Evolutionary conservation across 495 filamentous ascomycete genomes (phyloP).

Genomic region (Xylaria longipes): DNA sequence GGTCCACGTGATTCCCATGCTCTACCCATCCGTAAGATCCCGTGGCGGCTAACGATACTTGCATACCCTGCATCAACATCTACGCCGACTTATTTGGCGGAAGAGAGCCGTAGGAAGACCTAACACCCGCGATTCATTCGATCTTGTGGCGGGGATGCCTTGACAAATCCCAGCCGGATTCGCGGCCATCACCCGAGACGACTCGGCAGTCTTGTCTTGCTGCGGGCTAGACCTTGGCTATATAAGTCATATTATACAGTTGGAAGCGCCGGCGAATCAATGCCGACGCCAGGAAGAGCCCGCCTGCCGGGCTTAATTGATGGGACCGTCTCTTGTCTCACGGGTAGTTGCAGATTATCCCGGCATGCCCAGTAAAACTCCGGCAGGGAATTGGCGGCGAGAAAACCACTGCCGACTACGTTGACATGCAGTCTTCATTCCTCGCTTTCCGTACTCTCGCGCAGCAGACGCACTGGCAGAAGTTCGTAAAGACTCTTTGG

Average conservation of each 20-base stretch:
- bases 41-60: constrained; percentile 2
- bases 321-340: constrained; percentile 27
- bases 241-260: constrained; percentile 32
- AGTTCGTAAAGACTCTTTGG: background rate
- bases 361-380: constrained; percentile 24
- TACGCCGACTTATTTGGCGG: background rate
- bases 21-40: constrained; percentile 7
- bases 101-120: background rate
- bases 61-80: background rate
- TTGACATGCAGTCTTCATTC: constrained; percentile 8
- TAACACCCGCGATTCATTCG: constrained; percentile 3
- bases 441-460: background rate
- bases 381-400: constrained; percentile 29
- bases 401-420: constrained; percentile 15
- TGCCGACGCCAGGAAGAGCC: constrained; percentile 28
- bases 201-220: constrained; percentile 31
- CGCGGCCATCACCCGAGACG: constrained; percentile 32
- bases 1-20: background rate
- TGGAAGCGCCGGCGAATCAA: constrained; percentile 32
- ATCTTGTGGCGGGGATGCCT: constrained; percentile 1
- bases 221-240: constrained; percentile 26
- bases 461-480: background rate
- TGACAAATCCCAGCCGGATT: constrained; percentile 24
- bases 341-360: constrained; percentile 37
- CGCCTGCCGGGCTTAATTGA: constrained; percentile 29